phyloP scores from a whole-genome alignment of 768 basidiomycete species.

The Tulasnella sp. region DNA sequence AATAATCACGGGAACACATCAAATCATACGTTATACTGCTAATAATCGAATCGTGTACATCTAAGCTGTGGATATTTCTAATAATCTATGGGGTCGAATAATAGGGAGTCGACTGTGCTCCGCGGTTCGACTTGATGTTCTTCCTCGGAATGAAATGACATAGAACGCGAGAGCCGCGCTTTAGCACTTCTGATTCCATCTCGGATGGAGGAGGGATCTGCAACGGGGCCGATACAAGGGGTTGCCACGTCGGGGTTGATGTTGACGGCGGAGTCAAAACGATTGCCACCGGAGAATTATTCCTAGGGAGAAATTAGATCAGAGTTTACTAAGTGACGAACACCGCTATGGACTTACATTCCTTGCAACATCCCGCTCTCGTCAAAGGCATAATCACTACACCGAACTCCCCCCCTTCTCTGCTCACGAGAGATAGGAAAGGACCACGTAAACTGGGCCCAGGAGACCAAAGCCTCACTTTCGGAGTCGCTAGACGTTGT shows the following conservation, averaged over 20 bases:
- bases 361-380: neutral
- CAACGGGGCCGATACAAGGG: neutral
- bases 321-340: neutral
- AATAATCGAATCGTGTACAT: neutral
- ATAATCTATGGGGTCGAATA: no score
- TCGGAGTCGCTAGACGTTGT: neutral
- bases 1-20: no score
- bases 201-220: neutral
- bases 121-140: neutral
- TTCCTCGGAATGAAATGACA: neutral
- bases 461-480: neutral
- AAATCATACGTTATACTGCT: neutral
- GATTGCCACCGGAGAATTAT: neutral
- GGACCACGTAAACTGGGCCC: neutral
- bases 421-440: neutral
- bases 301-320: neutral
- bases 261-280: neutral
- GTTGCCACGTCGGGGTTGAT: neutral
- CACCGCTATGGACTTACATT: neutral
- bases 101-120: no score
- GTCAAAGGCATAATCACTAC: neutral
- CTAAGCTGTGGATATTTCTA: neutral
- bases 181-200: neutral
- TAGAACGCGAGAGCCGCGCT: neutral
- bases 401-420: neutral